These are phyloP conservation scores for Suzukiozyma palmioleophila DNA, from an alignment of 1,139 yeast species.

Conservation along the genomic window DNA sequence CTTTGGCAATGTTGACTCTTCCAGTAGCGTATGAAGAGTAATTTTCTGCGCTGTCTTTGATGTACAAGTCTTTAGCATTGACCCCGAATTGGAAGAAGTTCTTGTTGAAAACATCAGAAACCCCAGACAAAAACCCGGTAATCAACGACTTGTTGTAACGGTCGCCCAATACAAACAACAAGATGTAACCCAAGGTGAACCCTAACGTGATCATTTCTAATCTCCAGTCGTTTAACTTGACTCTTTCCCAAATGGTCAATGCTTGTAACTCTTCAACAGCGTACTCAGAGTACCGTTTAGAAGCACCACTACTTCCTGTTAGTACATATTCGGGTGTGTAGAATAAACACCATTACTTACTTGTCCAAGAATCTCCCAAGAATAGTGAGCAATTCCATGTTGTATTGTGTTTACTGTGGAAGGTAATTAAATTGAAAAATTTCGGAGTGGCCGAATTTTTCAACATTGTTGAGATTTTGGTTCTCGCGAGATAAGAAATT, in stretches of 20 bases:
- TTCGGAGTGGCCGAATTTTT: background rate
- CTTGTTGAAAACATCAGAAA: conserved; percentile 44
- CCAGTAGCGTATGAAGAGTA: conserved; percentile 86
- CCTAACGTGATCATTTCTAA: conserved; percentile 59
- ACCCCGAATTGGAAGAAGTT: conserved; percentile 85
- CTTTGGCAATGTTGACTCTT: conserved; percentile 65
- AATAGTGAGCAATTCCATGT: background rate
- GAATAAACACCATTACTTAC: background rate
- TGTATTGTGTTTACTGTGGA: background rate
- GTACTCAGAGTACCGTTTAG: conserved; percentile 21
- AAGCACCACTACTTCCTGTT: background rate
- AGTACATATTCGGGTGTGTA: background rate
- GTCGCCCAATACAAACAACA: conserved; percentile 55
- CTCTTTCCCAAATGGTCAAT: conserved; percentile 49
- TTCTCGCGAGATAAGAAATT: background rate
- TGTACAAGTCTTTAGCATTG: conserved; percentile 40
- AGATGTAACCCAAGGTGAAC: conserved; percentile 42
- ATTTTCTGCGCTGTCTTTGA: conserved; percentile 67
- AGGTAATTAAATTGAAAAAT: background rate
- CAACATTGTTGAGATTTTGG: background rate
- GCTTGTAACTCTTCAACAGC: conserved; percentile 49
- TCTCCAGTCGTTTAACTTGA: conserved; percentile 63
- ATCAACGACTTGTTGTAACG: conserved; percentile 55
- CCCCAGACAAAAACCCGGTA: conserved; percentile 42
- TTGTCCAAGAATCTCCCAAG: conserved; percentile 1